phyloP scores from a whole-genome alignment of 2,329 filamentous ascomycete genomes.

The Diaporthe sp. region DNA sequence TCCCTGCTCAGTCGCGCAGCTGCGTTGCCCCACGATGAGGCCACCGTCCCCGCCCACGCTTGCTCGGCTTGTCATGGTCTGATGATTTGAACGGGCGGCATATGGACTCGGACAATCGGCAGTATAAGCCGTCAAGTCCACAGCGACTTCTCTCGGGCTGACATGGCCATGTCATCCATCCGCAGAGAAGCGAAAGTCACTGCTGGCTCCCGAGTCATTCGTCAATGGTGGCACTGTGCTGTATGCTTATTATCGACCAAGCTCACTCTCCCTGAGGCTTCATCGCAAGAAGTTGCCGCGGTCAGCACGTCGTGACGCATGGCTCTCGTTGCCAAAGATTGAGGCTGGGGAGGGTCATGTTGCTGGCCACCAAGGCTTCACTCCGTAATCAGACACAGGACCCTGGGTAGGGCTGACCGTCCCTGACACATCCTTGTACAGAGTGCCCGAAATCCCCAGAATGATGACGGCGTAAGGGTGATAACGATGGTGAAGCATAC shows the following conservation, averaged over 20 bases:
- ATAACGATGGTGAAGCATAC: background rate
- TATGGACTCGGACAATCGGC: background rate
- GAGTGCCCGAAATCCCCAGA: background rate
- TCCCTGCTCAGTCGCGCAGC: conserved; percentile 22
- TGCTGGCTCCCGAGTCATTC: conserved; percentile 9
- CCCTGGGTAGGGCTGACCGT: background rate
- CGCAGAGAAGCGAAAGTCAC: background rate
- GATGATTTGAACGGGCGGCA: conserved; percentile 9
- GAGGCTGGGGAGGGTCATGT: background rate
- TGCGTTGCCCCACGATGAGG: conserved; percentile 23
- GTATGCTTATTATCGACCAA: background rate
- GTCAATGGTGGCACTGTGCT: background rate
- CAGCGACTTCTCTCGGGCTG: background rate
- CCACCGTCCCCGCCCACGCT: conserved; percentile 19
- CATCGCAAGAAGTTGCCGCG: background rate
- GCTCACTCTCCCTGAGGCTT: background rate
- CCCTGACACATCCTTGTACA: background rate
- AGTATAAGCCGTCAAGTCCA: background rate
- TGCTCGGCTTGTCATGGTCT: background rate
- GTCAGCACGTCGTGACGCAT: background rate
- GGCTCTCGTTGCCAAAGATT: background rate
- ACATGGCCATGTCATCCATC: background rate
- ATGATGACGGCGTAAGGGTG: background rate
- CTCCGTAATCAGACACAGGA: background rate
- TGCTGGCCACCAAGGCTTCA: background rate